Conservation (phyloP, 805 yeast genomes). For the Teunomyces tritomae region DNA sequence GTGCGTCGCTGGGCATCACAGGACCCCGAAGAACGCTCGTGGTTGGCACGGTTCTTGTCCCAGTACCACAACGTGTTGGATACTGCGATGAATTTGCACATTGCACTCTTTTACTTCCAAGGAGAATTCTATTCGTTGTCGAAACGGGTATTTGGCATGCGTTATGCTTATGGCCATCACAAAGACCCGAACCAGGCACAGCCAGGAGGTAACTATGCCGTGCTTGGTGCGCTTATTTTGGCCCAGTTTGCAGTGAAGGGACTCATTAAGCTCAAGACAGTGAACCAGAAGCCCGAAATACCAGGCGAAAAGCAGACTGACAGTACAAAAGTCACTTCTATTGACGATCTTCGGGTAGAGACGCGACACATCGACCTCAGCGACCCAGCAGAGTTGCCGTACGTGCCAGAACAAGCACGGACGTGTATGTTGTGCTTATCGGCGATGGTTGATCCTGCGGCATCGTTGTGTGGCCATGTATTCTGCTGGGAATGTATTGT, state of each 20-base stretch:
- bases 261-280: constrained; percentile 28
- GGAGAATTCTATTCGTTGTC: constrained; percentile 80
- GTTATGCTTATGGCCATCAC: constrained; percentile 73
- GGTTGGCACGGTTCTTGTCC: constrained; percentile 17
- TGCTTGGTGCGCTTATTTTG: constrained; percentile 64
- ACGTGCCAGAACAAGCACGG: constrained; percentile 67
- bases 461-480: constrained; percentile 87
- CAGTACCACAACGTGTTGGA: constrained; percentile 50
- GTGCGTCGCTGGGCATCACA: constrained; percentile 14
- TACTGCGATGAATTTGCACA: constrained; percentile 61
- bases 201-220: constrained; percentile 63
- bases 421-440: constrained; percentile 83
- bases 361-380: constrained; percentile 45
- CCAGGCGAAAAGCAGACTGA: background rate
- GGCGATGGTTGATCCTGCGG: constrained; percentile 75
- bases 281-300: no score
- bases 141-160: constrained; percentile 73
- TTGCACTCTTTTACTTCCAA: constrained; percentile 77
- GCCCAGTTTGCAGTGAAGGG: constrained; percentile 50
- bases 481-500: constrained; percentile 91
- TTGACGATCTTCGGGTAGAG: constrained; percentile 8
- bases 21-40: constrained; percentile 13
- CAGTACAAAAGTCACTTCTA: background rate
- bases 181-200: constrained; percentile 40
- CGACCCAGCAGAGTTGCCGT: constrained; percentile 57